Conservation (phyloP, 768 basidiomycete species). For the Mycena chlorophos region DNA sequence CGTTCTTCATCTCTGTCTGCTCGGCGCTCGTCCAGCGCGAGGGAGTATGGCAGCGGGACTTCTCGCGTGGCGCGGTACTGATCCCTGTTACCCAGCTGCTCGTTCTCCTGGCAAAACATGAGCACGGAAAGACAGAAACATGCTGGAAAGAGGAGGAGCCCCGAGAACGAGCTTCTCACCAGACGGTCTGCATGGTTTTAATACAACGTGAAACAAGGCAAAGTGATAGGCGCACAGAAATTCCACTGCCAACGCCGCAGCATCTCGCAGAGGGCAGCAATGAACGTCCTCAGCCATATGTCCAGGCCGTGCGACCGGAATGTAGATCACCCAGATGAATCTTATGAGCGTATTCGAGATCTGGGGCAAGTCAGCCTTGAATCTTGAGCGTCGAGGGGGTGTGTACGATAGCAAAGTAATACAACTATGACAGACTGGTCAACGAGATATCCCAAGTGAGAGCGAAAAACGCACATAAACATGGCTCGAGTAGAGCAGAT, state of each 20-base stretch:
- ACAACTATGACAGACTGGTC: constrained; percentile 38
- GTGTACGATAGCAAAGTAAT: constrained; percentile 76
- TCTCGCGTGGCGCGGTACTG: constrained; percentile 91
- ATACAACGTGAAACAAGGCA: background rate
- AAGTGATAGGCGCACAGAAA: constrained; percentile 58
- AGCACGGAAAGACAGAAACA: background rate
- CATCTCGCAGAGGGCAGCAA: constrained; percentile 72
- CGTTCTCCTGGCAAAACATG: constrained; percentile 55
- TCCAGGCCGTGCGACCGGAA: constrained; percentile 53
- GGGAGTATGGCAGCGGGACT: constrained; percentile 21
- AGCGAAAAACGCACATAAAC: constrained; percentile 58
- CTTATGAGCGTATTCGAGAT: constrained; percentile 71
- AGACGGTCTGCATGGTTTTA: constrained; percentile 55
- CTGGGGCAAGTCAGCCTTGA: constrained; percentile 36
- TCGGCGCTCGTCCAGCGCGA: constrained; percentile 9
- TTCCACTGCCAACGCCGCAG: constrained; percentile 89
- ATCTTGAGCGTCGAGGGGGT: constrained; percentile 8
- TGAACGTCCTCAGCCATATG: constrained; percentile 60
- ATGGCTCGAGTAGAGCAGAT: constrained; percentile 69
- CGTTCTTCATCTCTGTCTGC: constrained; percentile 13
- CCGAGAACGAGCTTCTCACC: background rate
- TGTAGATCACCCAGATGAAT: constrained; percentile 82
- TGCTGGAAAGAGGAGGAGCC: background rate
- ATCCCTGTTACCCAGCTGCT: constrained; percentile 91
- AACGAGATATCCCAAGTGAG: background rate